A percentile compares a stretch with the other conserved stretches of the same genome.
Conservation (phyloP, 179 eudicot genomes). For the Carnegiea gigantea region DNA sequence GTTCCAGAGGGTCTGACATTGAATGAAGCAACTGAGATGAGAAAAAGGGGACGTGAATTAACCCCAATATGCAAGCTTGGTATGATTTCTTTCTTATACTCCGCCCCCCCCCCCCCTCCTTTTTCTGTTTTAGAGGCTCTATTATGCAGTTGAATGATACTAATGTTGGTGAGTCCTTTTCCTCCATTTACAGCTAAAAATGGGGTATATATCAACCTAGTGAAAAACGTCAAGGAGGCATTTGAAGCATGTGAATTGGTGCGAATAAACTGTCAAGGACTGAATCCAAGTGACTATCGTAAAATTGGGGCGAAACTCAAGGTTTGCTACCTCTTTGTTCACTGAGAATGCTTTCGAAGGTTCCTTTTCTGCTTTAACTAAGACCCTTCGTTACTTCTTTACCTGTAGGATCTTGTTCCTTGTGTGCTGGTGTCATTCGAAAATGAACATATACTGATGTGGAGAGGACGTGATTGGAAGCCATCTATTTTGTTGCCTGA, state of each 20-base stretch:
- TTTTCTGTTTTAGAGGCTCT: neutral
- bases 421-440: slow-evolving; percentile 90
- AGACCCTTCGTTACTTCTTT: neutral
- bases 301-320: slow-evolving; percentile 94
- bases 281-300: slow-evolving; percentile 78
- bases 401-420: slow-evolving; percentile 81
- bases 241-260: slow-evolving; percentile 94
- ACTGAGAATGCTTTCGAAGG: neutral
- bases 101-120: neutral
- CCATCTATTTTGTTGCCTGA: slow-evolving; percentile 42
- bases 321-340: slow-evolving; percentile 39
- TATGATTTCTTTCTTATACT: slow-evolving; percentile 22
- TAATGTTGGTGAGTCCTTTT: neutral
- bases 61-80: slow-evolving; percentile 93
- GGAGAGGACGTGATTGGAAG: slow-evolving; percentile 93
- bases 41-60: slow-evolving; percentile 68
- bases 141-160: neutral
- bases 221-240: slow-evolving; percentile 75
- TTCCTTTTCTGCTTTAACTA: slow-evolving; percentile 1
- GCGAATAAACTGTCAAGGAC: slow-evolving; percentile 77
- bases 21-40: slow-evolving; percentile 78
- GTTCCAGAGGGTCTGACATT: slow-evolving; percentile 86
- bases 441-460: slow-evolving; percentile 81
- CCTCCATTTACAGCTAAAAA: slow-evolving; percentile 61
- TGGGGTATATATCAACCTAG: slow-evolving; percentile 71